Evolutionary conservation across 306 rosid genomes (phyloP), one percentile per base, ranked within the genome.

Genomic region (Pterocarpus macrocarpus): DNA sequence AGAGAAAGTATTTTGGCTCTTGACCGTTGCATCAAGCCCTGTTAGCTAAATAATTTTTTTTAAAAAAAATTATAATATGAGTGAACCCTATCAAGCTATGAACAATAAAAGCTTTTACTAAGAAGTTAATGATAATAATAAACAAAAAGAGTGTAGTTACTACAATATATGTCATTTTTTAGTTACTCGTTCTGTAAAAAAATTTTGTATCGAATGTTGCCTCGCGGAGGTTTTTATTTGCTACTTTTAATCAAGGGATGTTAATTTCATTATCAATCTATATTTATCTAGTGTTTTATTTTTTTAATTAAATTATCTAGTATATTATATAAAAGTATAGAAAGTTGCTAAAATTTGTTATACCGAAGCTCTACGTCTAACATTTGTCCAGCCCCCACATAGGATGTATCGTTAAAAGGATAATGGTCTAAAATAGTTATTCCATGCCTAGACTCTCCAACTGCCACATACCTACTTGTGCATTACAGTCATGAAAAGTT

Each of bases 391-490:
- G 32, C 11, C 7, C 66, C 64, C 36, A 9, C 14, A 10, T 59
- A 7, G n/a, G 38, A 28, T 8, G 14, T 3, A 28, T 32, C 15
- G 41, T 30, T 30, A 61, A 30, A 33, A 10, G 41, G 41, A 61
- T 61, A 61, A 61, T 61, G n/a, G 30, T 43, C 53, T 3, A 5
- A 41, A 63, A 11, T 36, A 38, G 50, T 36, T 36, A 38, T 13
- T 30, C 16, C 30, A 61, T 62, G 22, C 35, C 47, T n/a, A 75
- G 28, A 32, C 47, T 45, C 69, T 13, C 15, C 71, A 32, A 7
- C 71, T 64, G 50, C 72, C 64, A 76, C 80, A 62, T 34, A 30
- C 41, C 50, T 47, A 34, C 47, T 14, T 47, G 62, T 47, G 38
- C 55, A 47, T 2, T 7, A 13, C 1, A 4, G 2, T 66, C 71